Conservation (phyloP, 352 stramenopile species). For the Globisporangium okanoganense region DNA sequence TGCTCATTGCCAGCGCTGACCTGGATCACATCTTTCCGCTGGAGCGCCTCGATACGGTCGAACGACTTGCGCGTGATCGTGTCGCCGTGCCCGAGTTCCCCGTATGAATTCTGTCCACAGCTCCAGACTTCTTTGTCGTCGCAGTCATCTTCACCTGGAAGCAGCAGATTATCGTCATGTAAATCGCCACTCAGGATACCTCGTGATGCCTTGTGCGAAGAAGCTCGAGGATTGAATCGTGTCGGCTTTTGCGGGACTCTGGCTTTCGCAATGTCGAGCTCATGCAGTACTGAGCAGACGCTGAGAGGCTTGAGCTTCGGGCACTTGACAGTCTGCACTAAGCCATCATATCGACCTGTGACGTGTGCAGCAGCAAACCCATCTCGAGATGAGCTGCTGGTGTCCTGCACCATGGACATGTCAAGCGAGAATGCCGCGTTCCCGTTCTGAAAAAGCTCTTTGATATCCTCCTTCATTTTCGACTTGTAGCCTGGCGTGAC, state of each 20-base stretch:
- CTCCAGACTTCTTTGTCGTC: conserved; percentile 90
- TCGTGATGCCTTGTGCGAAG: background rate
- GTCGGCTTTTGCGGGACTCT: background rate
- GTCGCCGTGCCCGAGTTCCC: conserved; percentile 91
- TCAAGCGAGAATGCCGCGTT: conserved; percentile 33
- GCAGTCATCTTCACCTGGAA: conserved; percentile 26
- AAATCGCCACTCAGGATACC: background rate
- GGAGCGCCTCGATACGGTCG: conserved; percentile 63
- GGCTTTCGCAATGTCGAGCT: conserved; percentile 36
- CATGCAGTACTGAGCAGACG: conserved; percentile 33
- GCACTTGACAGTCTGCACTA: conserved; percentile 23
- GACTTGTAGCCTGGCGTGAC: conserved; percentile 18
- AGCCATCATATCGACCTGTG: conserved; percentile 19
- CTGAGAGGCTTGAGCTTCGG: conserved; percentile 49
- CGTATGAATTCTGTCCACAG: conserved; percentile 94
- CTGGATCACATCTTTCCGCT: conserved; percentile 76
- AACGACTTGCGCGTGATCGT: conserved; percentile 82
- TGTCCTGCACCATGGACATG: conserved; percentile 24
- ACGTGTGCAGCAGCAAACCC: background rate
- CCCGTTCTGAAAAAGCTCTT: conserved; percentile 24
- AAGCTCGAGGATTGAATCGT: background rate
- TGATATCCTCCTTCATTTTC: conserved; percentile 37
- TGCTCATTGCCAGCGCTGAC: conserved; percentile 93
- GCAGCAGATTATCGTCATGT: background rate
- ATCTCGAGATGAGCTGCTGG: conserved; percentile 16